Conservation (phyloP, 768 basidiomycete genomes). For the Tephrocybe rancida region DNA sequence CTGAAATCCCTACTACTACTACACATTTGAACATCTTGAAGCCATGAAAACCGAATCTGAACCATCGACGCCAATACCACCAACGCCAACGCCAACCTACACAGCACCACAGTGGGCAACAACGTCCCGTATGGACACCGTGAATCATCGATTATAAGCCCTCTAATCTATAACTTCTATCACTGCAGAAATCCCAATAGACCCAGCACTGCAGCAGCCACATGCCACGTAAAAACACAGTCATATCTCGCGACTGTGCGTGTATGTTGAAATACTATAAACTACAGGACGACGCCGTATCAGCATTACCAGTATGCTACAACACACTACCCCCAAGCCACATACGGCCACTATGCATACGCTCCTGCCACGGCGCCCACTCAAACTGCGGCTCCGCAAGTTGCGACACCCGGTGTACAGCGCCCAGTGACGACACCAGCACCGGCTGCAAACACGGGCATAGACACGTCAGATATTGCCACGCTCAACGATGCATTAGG, state of each 20-base stretch:
- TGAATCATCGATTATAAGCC: background rate
- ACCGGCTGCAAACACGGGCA: constrained; percentile 29
- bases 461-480: constrained; percentile 73
- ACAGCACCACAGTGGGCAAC: constrained; percentile 33
- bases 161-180: background rate
- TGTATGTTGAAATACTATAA: constrained; percentile 20
- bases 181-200: constrained; percentile 61
- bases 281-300: constrained; percentile 47
- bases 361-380: constrained; percentile 34
- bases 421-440: constrained; percentile 9
- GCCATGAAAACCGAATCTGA: constrained; percentile 47
- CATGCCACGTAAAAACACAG: constrained; percentile 41
- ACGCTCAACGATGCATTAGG: constrained; percentile 84
- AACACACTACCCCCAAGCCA: constrained; percentile 45
- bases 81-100: constrained; percentile 30
- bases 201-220: constrained; percentile 67
- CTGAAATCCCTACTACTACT: too few species aligned
- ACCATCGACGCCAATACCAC: constrained; percentile 21
- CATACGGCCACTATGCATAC: constrained; percentile 49
- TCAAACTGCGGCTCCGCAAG: constrained; percentile 24
- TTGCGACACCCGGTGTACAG: constrained; percentile 23
- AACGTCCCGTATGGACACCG: constrained; percentile 28
- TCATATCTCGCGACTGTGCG: constrained; percentile 18
- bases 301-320: constrained; percentile 52
- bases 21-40: background rate